Evolutionary conservation across 306 rosid species (phyloP), one percentile per base, ranked within the genome.

Genomic region (Cucumis hystrix): DNA sequence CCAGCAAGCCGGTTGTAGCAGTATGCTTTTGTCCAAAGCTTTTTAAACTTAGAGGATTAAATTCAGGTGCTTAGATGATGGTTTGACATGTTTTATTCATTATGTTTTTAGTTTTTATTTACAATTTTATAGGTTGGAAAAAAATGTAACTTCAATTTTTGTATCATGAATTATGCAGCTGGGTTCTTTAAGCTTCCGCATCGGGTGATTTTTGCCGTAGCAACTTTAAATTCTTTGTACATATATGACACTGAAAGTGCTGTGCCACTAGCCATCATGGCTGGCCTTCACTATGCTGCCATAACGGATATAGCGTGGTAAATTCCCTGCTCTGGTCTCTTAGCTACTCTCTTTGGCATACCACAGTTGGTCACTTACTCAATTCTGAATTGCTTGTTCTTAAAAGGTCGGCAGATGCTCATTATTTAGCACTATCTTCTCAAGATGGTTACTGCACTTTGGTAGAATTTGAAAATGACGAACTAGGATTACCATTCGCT

Each of bases 401-500:
- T 82, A 10, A 49, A 69, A 94, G 99, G 99, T 95, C 97, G 79
- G 81, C 90, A 10, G 92, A 95, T 81, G 97, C 90, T 57, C 92
- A 57, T 25, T 95, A 87, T 84, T 82, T 92, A 78, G 99, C 96
- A 59, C 55, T 89, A 82, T 90, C 99, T 23, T 95, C 99, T 37
- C 99, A 95, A 88, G 99, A 92, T 85, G 96, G 97, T 73, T 95
- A 85, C 87, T 88, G 99, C 83, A 90, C 97, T 39, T 78, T 92
- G 76, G 86, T 95, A 57, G 96, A 95, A 84, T 95, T 95, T 72
- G 97, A 90, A 81, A 82, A 82, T 68, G 85, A 84, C 12, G 99
- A 95, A 86, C 90, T 90, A 60, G 99, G 99, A 72, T 73, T 86
- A 64, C 97, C 96, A 4, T 71, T 81, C 83, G 55, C 74, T 54